Evolutionary conservation across 1,284 basidiomycete genomes (phyloP), one percentile per base, ranked within the genome.

Genomic region (Gomphus bonarii): DNA sequence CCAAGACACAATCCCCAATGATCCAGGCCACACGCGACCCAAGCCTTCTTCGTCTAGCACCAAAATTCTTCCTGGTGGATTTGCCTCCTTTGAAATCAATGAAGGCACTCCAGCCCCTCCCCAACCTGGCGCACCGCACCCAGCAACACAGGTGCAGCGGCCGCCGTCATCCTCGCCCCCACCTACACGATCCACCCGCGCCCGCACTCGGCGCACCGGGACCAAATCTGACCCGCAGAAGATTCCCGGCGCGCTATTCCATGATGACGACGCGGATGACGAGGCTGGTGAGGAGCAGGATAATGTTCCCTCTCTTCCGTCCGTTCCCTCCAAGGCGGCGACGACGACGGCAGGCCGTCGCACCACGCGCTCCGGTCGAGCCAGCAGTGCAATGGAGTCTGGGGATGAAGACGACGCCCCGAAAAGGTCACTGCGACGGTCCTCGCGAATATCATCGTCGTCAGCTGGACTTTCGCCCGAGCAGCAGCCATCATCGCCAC

Each of bases 181-280:
- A 7, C 42, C 28, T 2, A 3, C 47, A 30, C 25, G 28, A 5
- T 6, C 25, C 14, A 47, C 18, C 30, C 22, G 18, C 16, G 14
- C 25, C 22, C 25, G 44, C 1, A 11, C 46, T 16, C 25, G 47
- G 3, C 25, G 47, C 47, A n/a, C 16, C 14, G 28, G n/a, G 14
- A 2, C 47, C 2, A 8, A 48, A 12, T 11, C 30, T 3, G 47
- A 30, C 12, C 1, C 50, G 31, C 18, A 40, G 52, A 58, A 58
- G 42, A 62, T 63, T 11, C 62, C 62, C 12, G 62, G 62, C 5
- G 56, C 61, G 3, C 44, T 63, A 12, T 59, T 61, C 25, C 51
- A 58, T 18, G 61, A 62, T 2, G 60, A 59, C 1, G 56, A 47
- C 16, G 22, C 38, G 38, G 20, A 31, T 52, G 42, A 35, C 11